These are phyloP conservation scores for Stagonosporopsis rhizophila DNA, from an alignment of 2,329 filamentous ascomycete genomes.

Conservation along the genomic window DNA sequence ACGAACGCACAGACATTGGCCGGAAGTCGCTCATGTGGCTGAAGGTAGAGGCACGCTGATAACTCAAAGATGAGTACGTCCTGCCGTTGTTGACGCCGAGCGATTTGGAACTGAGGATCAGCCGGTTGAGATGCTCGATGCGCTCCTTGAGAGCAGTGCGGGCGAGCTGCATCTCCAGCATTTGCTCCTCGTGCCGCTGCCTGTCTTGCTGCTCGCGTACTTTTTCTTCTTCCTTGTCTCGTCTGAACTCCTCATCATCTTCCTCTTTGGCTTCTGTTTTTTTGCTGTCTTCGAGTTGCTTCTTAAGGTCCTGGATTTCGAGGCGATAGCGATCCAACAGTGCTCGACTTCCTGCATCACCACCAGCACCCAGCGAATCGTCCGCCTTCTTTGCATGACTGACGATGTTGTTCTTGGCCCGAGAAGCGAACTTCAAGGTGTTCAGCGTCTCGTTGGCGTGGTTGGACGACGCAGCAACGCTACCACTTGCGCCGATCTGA, in stretches of 20 bases:
- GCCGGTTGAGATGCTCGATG: constrained; percentile 93
- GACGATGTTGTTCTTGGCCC: constrained; percentile 97
- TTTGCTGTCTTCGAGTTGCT: constrained; percentile 79
- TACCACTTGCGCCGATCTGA: constrained; percentile 80
- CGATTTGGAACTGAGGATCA: constrained; percentile 95
- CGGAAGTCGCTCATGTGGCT: constrained; percentile 48
- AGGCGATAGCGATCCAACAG: constrained; percentile 91
- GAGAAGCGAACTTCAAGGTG: constrained; percentile 93
- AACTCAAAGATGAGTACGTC: constrained; percentile 52
- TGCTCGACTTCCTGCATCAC: constrained; percentile 82
- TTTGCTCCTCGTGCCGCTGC: constrained; percentile 91
- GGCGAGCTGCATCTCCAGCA: constrained; percentile 97
- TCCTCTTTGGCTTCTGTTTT: constrained; percentile 65
- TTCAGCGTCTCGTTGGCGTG: constrained; percentile 91
- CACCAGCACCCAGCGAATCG: constrained; percentile 79
- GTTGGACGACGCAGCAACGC: constrained; percentile 71
- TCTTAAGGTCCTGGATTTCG: constrained; percentile 84
- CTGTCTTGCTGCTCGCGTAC: constrained; percentile 75
- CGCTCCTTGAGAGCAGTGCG: constrained; percentile 95
- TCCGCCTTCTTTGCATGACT: constrained; percentile 95
- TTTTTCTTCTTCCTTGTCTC: constrained; percentile 72
- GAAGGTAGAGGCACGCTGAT: constrained; percentile 49
- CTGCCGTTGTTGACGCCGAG: constrained; percentile 78
- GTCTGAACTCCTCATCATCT: constrained; percentile 59
- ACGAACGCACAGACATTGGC: constrained; percentile 59